Percentiles rank a stretch among this genome's conserved stretches.
Conservation (phyloP, 1,284 basidiomycete genomes). For the Abortiporus biennis region DNA sequence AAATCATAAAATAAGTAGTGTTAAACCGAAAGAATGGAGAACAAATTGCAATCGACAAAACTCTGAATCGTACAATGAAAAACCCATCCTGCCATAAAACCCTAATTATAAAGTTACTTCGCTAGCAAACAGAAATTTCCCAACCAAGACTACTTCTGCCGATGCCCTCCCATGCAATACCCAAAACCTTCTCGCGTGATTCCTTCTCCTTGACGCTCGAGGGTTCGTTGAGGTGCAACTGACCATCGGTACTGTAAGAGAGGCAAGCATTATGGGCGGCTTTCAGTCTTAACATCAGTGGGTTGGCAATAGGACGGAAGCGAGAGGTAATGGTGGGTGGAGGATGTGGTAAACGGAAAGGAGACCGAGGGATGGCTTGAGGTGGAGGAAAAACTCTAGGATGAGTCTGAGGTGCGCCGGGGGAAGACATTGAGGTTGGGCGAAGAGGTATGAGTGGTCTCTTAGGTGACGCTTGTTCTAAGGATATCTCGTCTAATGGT, state of each 20-base stretch:
- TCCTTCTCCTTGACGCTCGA: slow-evolving; percentile 40
- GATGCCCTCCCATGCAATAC: slow-evolving; percentile 52
- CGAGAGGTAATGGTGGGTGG: slow-evolving; percentile 15
- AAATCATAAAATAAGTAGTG: too few species aligned
- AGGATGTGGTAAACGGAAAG: slow-evolving; percentile 17
- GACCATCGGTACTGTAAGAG: too few species aligned
- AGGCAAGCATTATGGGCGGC: slow-evolving; percentile 52
- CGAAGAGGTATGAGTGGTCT: slow-evolving; percentile 8
- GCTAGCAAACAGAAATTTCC: slow-evolving; percentile 11
- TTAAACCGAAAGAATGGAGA: too few species aligned
- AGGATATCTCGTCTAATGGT: background rate
- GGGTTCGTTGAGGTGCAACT: too few species aligned
- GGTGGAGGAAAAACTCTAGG: slow-evolving; percentile 19
- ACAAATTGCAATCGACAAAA: too few species aligned
- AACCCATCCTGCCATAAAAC: too few species aligned
- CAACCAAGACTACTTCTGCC: slow-evolving; percentile 44
- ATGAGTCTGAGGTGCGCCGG: slow-evolving; percentile 12
- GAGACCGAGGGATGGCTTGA: slow-evolving; percentile 22
- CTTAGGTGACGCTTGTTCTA: background rate
- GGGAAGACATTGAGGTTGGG: slow-evolving; percentile 4
- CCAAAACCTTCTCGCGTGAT: slow-evolving; percentile 48
- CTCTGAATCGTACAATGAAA: too few species aligned
- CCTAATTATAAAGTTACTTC: background rate
- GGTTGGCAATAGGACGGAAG: slow-evolving; percentile 52
- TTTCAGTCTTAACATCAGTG: slow-evolving; percentile 47